Base-by-base conservation (phyloP, 1,284 basidiomycete species). In the Pseudozyma sp. region DNA sequence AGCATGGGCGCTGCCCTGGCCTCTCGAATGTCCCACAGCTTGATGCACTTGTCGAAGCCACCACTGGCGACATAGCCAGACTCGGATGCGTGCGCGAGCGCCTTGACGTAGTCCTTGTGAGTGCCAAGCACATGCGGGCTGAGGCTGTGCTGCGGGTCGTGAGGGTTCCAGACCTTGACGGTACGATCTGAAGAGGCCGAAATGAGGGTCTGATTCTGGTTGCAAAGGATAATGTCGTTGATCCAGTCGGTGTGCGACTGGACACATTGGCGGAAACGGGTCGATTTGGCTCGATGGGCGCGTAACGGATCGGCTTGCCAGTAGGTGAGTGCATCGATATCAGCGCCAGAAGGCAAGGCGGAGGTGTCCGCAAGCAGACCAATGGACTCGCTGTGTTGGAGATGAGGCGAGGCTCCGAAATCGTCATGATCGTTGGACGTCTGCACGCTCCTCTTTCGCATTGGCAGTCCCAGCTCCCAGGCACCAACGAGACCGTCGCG, bases 121-220 rank as follows among this genome's bases (percentile, higher is more conserved):
- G 89, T 89, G n/a, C 96, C 96, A 44, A 99, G 87, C 4, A 90
- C 88, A 0, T 88, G 87, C 0, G 89, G 87, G 1, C 86, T 85
- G 6, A 92, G 90, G 68, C 90, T 90, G 46, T 68, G 80, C 55
- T 78, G 84, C 79, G 86, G 79, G 2, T 89, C 87, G 82, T 98
- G 94, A 0, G 96, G 95, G 57, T 89, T 91, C 96, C 97, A 99
- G 0, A 93, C 90, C 81, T 95, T 93, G 75, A 99, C 88, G 14
- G 94, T 94, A 9, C 94, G 93, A 84, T 99, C 96, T 3, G 95
- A 97, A 0, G 96, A 98, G 0, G 93, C 96, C 47, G 96, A 94
- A 46, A 97, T 89, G 53, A 97, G 92, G 3, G 94, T 97, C 84
- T 96, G 94, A 78, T 97, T 94, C 71, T 90, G 88, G 82, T 97